Conservation (phyloP, 371 early-diverging fungal species). For the Lichtheimia ornata region DNA sequence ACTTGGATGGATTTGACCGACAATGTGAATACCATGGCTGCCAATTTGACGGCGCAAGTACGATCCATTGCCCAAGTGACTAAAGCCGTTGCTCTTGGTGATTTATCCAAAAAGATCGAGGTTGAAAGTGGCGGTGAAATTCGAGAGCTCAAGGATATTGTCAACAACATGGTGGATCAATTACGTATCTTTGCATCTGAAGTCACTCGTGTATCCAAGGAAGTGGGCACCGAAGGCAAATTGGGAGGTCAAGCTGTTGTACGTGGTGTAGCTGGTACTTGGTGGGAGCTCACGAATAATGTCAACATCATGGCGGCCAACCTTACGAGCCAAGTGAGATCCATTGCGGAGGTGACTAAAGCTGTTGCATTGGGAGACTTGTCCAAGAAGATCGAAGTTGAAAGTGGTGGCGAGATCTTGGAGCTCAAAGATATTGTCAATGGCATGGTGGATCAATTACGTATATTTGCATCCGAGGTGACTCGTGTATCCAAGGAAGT, state of each 20-base stretch:
- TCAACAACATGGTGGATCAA: slow-evolving; percentile 64
- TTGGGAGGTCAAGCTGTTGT: slow-evolving; percentile 46
- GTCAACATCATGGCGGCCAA: slow-evolving; percentile 61
- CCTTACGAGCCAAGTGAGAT: slow-evolving; percentile 56
- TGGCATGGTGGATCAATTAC: slow-evolving; percentile 60
- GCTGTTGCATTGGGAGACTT: slow-evolving; percentile 67
- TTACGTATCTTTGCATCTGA: slow-evolving; percentile 53
- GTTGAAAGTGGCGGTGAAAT: slow-evolving; percentile 46
- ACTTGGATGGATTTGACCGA: slow-evolving; percentile 66
- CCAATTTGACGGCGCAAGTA: slow-evolving; percentile 65
- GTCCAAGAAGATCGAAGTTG: slow-evolving; percentile 49
- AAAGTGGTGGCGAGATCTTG: slow-evolving; percentile 41
- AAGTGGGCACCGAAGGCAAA: background rate
- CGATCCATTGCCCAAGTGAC: slow-evolving; percentile 62
- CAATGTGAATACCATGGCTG: slow-evolving; percentile 69
- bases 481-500: no score
- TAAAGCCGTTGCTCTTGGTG: slow-evolving; percentile 62
- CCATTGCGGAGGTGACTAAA: slow-evolving; percentile 61
- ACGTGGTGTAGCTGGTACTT: slow-evolving; percentile 51
- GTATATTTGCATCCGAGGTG: slow-evolving; percentile 44
- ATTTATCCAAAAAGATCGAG: slow-evolving; percentile 55
- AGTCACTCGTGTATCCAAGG: no score
- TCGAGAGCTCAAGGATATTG: slow-evolving; percentile 57
- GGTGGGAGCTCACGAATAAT: slow-evolving; percentile 56
- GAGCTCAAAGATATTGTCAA: slow-evolving; percentile 66